Base-by-base conservation (phyloP, 2,329 filamentous ascomycete species). In the Didymella arachidicola region DNA sequence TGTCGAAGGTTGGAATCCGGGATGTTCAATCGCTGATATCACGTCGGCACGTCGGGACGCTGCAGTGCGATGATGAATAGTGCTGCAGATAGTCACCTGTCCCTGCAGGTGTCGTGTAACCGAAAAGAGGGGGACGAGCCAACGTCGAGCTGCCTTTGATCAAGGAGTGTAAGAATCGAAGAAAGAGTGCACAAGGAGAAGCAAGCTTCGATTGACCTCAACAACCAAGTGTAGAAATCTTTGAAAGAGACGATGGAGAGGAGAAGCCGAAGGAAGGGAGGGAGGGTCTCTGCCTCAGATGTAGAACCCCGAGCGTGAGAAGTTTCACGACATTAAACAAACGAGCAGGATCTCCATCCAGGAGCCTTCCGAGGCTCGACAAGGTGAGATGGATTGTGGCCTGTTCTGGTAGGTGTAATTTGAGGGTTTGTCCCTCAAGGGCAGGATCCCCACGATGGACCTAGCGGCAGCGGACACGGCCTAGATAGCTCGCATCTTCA, bases 321-420 rank as follows among this genome's bases (percentile, higher is more conserved):
- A 65, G 69, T 71, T 72, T 71, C 70, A 72, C 68, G 57, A 65
- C 49, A 61, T 57, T 58, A 65, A 70, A 66, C 57, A 65, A 66
- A 64, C 53, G 52, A 51, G 53, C 46, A 51, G 55, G 64, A 70
- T 67, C 65, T 68, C 65, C 71, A 62, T 72, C 70, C 64, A 72
- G 68, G 71, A 67, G 50, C n/a, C 50, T 50, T 41, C 50, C 34
- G 41, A 49, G 32, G 45, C 56, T 50, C 39, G 45, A 50, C 50
- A 46, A 42, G 41, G 50, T 39, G 22, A 50, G 50, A 54, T 34
- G 46, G 56, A 42, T 50, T 22, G 50, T 54, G 39, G 56, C 51
- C 50, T 46, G 45, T 42, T 59, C 34, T 41, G 50, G 56, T 53
- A 53, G 51, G 50, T 54, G 56, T 54, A 59, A 59, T 54, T 59